phyloP scores from a whole-genome alignment of 163 green algal species.

The Chloromonas sp. region DNA sequence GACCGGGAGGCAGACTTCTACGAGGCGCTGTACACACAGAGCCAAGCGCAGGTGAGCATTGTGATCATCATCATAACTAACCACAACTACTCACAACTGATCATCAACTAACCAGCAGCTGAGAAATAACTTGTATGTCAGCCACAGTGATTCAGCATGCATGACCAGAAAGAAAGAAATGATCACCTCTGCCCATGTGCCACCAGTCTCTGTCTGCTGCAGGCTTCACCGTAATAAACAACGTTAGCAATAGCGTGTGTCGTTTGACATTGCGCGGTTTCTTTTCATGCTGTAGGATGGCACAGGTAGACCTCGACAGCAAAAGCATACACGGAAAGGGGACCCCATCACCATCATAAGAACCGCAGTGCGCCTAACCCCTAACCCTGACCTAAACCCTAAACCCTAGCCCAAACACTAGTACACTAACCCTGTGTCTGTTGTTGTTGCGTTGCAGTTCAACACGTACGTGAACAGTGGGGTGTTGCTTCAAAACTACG shows the following conservation, averaged over 20 bases:
- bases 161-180: too few relatives aligned
- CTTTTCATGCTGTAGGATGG: neutral
- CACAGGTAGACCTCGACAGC: neutral
- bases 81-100: neutral
- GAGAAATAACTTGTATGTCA: too few relatives aligned
- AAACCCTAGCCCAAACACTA: too few relatives aligned
- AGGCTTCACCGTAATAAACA: too few relatives aligned
- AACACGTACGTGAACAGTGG: slow-evolving; percentile 65
- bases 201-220: too few relatives aligned
- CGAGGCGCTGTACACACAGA: slow-evolving; percentile 71
- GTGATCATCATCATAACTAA: too few relatives aligned
- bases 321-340: too few relatives aligned
- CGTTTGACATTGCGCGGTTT: slow-evolving; percentile 4
- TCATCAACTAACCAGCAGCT: neutral
- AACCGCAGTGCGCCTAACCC: too few relatives aligned
- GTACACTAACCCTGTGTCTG: neutral
- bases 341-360: too few relatives aligned
- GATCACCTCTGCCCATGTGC: too few relatives aligned
- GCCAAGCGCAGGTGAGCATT: slow-evolving; percentile 54
- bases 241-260: neutral
- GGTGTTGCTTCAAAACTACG: slow-evolving; percentile 90
- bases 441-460: slow-evolving; percentile 5
- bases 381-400: too few relatives aligned
- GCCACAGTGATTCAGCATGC: too few relatives aligned
- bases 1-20: slow-evolving; percentile 88